Percentiles rank a stretch among this genome's conserved stretches.
phyloP scores from a whole-genome alignment of 306 rosid genomes.

The Crataegus laevigata region DNA sequence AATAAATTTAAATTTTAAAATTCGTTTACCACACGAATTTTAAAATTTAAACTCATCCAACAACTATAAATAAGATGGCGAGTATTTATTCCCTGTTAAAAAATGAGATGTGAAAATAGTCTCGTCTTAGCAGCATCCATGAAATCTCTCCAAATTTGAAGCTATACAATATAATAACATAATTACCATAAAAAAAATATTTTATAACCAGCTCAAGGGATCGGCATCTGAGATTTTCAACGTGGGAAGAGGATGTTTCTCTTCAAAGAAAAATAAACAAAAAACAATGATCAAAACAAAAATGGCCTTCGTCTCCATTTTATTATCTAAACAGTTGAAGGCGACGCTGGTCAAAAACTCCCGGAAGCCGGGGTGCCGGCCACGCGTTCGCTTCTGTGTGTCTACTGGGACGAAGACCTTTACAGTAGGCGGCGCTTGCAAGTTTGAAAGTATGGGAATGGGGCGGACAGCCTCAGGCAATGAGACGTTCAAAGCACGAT shows the following conservation, averaged over 20 bases:
- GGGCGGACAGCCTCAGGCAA: neutral
- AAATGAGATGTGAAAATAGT: too few relatives aligned
- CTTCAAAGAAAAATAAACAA: neutral
- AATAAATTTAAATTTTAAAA: too few relatives aligned
- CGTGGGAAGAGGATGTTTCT: neutral
- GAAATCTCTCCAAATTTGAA: neutral
- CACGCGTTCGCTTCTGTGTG: neutral
- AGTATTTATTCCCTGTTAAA: too few relatives aligned
- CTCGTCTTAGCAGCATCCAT: neutral
- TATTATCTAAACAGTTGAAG: neutral
- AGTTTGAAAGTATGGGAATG: neutral
- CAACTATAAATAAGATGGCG: rapidly evolving
- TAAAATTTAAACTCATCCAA: too few relatives aligned
- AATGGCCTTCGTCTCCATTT: neutral
- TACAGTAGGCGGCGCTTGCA: neutral
- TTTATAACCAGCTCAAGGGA: neutral
- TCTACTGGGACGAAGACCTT: neutral
- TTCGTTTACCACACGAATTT: too few relatives aligned
- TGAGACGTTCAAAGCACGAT: neutral
- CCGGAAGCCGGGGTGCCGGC: neutral
- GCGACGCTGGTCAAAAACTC: neutral
- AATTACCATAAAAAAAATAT: neutral
- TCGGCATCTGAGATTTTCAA: neutral
- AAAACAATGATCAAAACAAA: neutral
- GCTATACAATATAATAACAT: neutral